Conservation (phyloP, 2,329 filamentous ascomycete species). For the Nemania sp. region DNA sequence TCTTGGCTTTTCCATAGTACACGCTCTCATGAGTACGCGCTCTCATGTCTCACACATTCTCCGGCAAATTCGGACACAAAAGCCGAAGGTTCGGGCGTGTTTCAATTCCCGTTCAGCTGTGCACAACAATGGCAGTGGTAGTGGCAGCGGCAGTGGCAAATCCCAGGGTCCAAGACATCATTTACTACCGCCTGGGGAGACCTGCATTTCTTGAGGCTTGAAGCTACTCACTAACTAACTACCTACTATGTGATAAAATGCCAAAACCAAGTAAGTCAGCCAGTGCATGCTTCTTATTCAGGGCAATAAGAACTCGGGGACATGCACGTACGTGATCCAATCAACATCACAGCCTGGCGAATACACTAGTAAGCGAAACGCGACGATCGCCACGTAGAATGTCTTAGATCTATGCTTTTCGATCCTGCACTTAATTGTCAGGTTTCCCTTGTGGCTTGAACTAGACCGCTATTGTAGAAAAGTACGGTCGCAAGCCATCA, state of each 20-base stretch:
- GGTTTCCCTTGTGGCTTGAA: not conserved
- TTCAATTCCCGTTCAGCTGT: not conserved
- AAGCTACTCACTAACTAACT: too few relatives aligned
- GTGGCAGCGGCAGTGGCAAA: not conserved
- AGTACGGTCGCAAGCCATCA: too few relatives aligned
- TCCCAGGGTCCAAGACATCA: not conserved
- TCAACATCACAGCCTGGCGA: too few relatives aligned
- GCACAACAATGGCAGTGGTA: too few relatives aligned
- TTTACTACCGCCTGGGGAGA: too few relatives aligned
- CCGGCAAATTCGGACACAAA: not conserved
- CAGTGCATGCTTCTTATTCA: not conserved
- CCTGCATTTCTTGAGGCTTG: too few relatives aligned
- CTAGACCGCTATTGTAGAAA: not conserved
- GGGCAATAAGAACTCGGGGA: not conserved
- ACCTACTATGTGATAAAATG: not conserved
- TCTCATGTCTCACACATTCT: conserved; percentile 15
- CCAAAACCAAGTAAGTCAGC: not conserved
- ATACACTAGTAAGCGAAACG: too few relatives aligned
- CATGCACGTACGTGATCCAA: too few relatives aligned
- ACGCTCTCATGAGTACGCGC: too few relatives aligned
- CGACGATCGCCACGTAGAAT: not conserved
- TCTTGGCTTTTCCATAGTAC: not conserved
- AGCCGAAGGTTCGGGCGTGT: not conserved
- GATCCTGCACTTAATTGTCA: conserved; percentile 5
- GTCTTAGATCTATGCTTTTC: conserved; percentile 5